Base-by-base conservation (phyloP, 1,139 yeast species). In the Blastobotrys malaysiensis region DNA sequence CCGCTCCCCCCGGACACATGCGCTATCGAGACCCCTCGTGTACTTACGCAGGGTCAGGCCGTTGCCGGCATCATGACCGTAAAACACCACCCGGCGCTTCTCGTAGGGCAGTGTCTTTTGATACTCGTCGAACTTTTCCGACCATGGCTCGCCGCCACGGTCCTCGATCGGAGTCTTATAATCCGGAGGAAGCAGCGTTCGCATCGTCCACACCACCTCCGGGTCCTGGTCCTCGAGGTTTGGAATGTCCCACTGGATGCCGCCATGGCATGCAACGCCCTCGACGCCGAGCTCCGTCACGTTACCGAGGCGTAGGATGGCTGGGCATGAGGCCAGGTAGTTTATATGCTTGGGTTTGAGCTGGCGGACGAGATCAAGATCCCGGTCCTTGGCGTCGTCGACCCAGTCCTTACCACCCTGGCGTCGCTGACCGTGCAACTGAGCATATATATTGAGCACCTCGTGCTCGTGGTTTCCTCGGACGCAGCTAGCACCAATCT, bases 401-500 rank as follows among this genome's bases (percentile, higher is more conserved):
- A 51, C 47, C 24, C 16, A 21, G 45, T 48, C 48, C 55, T 52
- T 31, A 45, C 46, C 44, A 49, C 59, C 58, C 20, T 73, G 75
- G 5, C 50, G 57, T 7, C 65, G 71, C 46, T 84, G 69, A 4
- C 79, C 76, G 63, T 83, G 88, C 63, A 76, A 78, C 50, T 73
- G 75, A 1, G 86, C 81, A 64, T 87, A 87, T 63, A 82, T 71
- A 54, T 80, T 76, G 59, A 87, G 64, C 16, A 84, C 78, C 59
- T 80, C 82, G 61, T 83, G 77, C 67, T 91, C 98, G 69, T 91
- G 97, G 72, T 91, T 91, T 0, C 98, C 98, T 59, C 95, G 72
- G 2, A 91, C 82, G 68, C 96, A 90, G 51, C 81, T 82, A 16
- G 87, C 78, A 3, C 79, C 71, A 18, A 69, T 58, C 26, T 69